phyloP scores from a whole-genome alignment of 176 grass and related monocot genomes.

The Oryza australiensis region DNA sequence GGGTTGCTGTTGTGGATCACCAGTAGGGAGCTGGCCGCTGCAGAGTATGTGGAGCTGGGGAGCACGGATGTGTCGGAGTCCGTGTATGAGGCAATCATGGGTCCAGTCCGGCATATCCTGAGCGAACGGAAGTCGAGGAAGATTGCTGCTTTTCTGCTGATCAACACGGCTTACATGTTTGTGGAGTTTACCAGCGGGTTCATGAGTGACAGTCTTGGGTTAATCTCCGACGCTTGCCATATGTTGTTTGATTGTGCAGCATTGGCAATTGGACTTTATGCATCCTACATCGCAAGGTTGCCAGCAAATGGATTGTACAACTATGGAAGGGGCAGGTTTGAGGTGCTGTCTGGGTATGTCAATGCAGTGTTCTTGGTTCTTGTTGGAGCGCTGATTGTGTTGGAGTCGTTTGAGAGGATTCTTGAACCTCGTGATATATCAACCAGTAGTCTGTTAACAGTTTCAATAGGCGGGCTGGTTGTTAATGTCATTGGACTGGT shows the following conservation, averaged over 20 bases:
- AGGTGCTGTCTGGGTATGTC: constrained; percentile 96
- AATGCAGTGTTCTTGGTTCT: constrained; percentile 96
- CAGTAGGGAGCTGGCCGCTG: constrained; percentile 55
- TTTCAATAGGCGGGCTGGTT: constrained; percentile 84
- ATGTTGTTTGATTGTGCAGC: constrained; percentile 99
- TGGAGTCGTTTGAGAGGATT: constrained; percentile 93
- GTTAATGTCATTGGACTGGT: constrained; percentile 89
- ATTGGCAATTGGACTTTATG: constrained; percentile 85
- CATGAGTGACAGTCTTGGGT: constrained; percentile 94
- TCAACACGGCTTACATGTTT: constrained; percentile 91
- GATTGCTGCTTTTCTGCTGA: constrained; percentile 86
- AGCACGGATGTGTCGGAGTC: constrained; percentile 48
- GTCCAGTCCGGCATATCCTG: constrained; percentile 79
- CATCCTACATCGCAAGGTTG: constrained; percentile 81
- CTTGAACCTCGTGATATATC: constrained; percentile 96
- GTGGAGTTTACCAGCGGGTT: constrained; percentile 85
- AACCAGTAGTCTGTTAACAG: constrained; percentile 78
- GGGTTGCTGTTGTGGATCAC: constrained; percentile 77
- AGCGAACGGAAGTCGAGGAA: constrained; percentile 82
- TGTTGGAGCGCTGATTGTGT: constrained; percentile 76
- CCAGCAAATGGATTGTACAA: constrained; percentile 89
- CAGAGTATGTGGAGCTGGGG: constrained; percentile 62
- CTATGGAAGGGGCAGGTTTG: constrained; percentile 87
- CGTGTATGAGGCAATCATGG: constrained; percentile 63
- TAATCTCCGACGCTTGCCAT: constrained; percentile 96